Percentiles rank a stretch among this genome's conserved stretches.
phyloP scores from a whole-genome alignment of 495 filamentous ascomycete species.

The Aspergillus egyptiacus region DNA sequence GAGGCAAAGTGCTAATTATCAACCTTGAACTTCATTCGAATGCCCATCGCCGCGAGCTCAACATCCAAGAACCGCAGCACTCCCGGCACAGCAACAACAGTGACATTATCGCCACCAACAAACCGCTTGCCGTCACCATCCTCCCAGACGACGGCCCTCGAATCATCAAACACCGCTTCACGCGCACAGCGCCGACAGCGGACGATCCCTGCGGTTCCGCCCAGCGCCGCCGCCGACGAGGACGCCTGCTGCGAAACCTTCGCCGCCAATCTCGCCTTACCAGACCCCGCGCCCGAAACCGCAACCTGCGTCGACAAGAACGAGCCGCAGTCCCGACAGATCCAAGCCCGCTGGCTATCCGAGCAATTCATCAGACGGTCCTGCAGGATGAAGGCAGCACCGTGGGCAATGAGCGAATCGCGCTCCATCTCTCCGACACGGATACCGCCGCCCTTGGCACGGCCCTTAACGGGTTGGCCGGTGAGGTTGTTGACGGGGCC shows the following conservation, averaged over 20 bases:
- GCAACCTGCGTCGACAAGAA: slow-evolving; percentile 81
- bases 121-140: slow-evolving; percentile 76
- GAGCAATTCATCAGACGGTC: slow-evolving; percentile 96
- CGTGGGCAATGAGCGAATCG: slow-evolving; percentile 89
- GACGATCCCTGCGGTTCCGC: slow-evolving; percentile 59
- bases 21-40: slow-evolving; percentile 83
- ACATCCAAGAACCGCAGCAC: slow-evolving; percentile 91
- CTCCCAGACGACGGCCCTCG: slow-evolving; percentile 76
- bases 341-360: slow-evolving; percentile 80
- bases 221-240: slow-evolving; percentile 17
- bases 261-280: slow-evolving; percentile 27
- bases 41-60: slow-evolving; percentile 89
- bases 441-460: slow-evolving; percentile 94
- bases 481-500: slow-evolving; percentile 83
- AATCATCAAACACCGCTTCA: slow-evolving; percentile 55
- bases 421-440: slow-evolving; percentile 99
- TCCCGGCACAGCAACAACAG: slow-evolving; percentile 84
- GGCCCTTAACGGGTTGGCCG: slow-evolving; percentile 93
- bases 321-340: slow-evolving; percentile 79
- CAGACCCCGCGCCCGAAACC: slow-evolving; percentile 36
- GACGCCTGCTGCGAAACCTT: slow-evolving; percentile 24
- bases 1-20: slow-evolving; percentile 30
- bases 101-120: slow-evolving; percentile 84
- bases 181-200: slow-evolving; percentile 80
- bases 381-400: slow-evolving; percentile 88